phyloP scores from a whole-genome alignment of 768 basidiomycete species.

The Boletus subcaerulescens region DNA sequence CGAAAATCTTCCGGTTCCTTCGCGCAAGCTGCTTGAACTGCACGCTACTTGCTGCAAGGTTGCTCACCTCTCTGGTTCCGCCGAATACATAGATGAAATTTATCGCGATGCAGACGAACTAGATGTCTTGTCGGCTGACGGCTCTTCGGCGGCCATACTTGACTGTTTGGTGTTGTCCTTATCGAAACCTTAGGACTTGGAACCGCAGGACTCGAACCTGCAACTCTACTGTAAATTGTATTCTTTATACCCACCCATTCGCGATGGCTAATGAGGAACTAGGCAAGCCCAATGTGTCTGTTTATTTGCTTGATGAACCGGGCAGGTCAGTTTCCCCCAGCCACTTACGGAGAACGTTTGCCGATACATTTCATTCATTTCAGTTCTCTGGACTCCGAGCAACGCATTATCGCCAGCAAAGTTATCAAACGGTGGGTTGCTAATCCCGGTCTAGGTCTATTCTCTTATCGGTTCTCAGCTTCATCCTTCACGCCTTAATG shows the following conservation, averaged over 20 bases:
- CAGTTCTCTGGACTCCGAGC: constrained; percentile 96
- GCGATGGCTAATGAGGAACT: constrained; percentile 6
- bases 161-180: no score
- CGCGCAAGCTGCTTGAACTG: constrained; percentile 7
- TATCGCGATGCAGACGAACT: constrained; percentile 1
- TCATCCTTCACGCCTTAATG: constrained; percentile 75
- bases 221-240: constrained; percentile 35
- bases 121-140: not conserved
- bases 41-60: constrained; percentile 25
- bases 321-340: constrained; percentile 49
- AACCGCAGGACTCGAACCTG: no score
- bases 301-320: constrained; percentile 97
- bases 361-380: constrained; percentile 1
- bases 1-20: constrained; percentile 9
- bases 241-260: not conserved
- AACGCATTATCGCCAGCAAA: constrained; percentile 97
- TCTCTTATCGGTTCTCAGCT: constrained; percentile 41
- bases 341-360: not conserved
- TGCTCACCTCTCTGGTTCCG: constrained; percentile 20
- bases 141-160: not conserved
- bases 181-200: no score
- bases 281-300: constrained; percentile 76
- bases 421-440: constrained; percentile 85
- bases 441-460: not conserved
- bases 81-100: constrained; percentile 12